These are phyloP conservation scores for Pyricularia sp. DNA, from an alignment of 2,329 filamentous ascomycete genomes.

Conservation along the genomic window DNA sequence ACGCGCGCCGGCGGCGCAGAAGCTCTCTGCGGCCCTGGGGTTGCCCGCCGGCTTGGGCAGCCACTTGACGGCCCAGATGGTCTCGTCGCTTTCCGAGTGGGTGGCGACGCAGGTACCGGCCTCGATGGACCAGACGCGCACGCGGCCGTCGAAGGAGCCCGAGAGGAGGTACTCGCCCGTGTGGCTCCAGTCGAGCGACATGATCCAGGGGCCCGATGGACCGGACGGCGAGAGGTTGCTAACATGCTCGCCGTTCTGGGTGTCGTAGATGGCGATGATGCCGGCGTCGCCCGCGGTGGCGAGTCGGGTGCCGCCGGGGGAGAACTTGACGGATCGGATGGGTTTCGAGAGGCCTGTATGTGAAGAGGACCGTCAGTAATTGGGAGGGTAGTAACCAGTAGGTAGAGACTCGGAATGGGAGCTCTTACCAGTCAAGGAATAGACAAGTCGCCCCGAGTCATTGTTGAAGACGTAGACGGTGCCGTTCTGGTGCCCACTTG, in stretches of 20 bases:
- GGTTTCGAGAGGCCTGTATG: constrained; percentile 69
- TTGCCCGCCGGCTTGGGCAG: constrained; percentile 53
- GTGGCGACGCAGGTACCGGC: constrained; percentile 79
- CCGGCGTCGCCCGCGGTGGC: constrained; percentile 85
- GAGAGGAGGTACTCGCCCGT: constrained; percentile 87
- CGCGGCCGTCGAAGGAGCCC: constrained; percentile 84
- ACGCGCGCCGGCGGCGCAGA: constrained; percentile 71
- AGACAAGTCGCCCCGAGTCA: constrained; percentile 72
- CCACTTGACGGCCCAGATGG: constrained; percentile 79
- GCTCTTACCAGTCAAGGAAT: constrained; percentile 67
- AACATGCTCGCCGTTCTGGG: constrained; percentile 84
- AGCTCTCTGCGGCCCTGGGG: constrained; percentile 50
- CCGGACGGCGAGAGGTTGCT: constrained; percentile 54
- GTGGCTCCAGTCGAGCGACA: constrained; percentile 84
- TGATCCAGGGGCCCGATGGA: constrained; percentile 66
- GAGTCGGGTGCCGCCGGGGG: constrained; percentile 71
- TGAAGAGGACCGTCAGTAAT: constrained; percentile 2
- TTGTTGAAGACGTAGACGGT: constrained; percentile 94
- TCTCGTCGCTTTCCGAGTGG: constrained; percentile 77
- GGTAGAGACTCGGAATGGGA: neutral
- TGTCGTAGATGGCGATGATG: constrained; percentile 87
- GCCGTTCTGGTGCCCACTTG: constrained; percentile 87
- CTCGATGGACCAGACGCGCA: constrained; percentile 92
- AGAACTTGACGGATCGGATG: constrained; percentile 79
- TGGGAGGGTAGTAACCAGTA: neutral